Base-by-base conservation (phyloP, 192 early-diverging fungal genomes). In the Linnemannia elongata region DNA sequence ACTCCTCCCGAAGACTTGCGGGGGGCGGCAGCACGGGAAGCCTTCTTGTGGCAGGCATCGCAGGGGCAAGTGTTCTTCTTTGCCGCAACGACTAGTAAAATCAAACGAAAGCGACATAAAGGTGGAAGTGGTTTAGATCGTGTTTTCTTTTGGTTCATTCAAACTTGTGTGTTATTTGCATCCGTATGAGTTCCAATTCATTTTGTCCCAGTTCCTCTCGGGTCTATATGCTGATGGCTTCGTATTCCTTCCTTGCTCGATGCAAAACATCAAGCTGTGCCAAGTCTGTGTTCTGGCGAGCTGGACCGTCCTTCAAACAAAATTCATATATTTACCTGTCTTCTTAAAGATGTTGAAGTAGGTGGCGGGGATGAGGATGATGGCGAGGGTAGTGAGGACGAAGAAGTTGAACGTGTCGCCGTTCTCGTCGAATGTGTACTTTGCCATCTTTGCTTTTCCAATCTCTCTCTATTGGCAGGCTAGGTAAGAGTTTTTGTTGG, bases 351-450 rank as follows among this genome's bases (percentile, higher is more conserved):
- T 30, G 79, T 89, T 78, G 49, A 88, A 89, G 75, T 93, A 72
- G 18, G 96, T 97, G 39, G 91, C 84, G 3, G 98, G 98, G 42
- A 98, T 88, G 70, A 99, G 92, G 68, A 96, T 91, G 38, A 99
- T 88, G 41, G 93, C 91, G 74, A 99, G 92, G 71, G 98, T 88
- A 3, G 98, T 95, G 77, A 98, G 81, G 38, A 98, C 90, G 90
- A 97, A 99, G 92, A 97, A 98, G 90, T 96, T 94, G 92, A 99
- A 99, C 81, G 95, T 97, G 79, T 96, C 95, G 39, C 98, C 98
- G 81, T 94, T 92, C 88, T 97, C 96, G 90, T 99, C 98, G 87
- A 98, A 99, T 71, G 91, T 94, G 92, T 99, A 99, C 86, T 97
- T 87, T n/a, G 85, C 85, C 85, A 87, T 87, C 39, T 30, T 52